Conservation (phyloP, 1,284 basidiomycete species). For the Heliocybe sulcata region DNA sequence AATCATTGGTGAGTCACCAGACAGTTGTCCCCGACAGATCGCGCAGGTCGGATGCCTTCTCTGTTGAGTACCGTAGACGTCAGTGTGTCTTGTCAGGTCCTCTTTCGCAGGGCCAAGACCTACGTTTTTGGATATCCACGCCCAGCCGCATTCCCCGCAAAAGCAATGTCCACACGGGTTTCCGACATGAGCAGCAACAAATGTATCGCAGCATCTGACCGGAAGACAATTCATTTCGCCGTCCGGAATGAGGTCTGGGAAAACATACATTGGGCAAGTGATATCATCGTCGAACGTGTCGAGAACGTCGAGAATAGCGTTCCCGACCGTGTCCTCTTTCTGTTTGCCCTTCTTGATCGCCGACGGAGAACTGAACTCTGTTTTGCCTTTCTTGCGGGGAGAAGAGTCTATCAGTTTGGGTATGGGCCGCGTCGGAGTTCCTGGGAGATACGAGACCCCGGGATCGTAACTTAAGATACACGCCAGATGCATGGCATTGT, state of each 20-base stretch:
- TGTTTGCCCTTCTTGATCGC: constrained; percentile 6
- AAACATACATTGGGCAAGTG: constrained; percentile 25
- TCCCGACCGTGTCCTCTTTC: constrained; percentile 9
- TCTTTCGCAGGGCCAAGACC: neutral
- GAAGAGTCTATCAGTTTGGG: neutral
- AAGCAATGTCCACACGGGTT: constrained; percentile 27
- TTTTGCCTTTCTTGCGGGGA: neutral
- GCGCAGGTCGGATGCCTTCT: constrained; percentile 20
- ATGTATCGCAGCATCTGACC: constrained; percentile 23
- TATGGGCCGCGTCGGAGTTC: too few relatives aligned
- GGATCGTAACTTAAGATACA: too few relatives aligned
- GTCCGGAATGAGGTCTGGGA: neutral
- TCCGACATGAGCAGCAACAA: constrained; percentile 19
- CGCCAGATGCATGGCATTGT: too few relatives aligned
- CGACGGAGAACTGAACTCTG: neutral
- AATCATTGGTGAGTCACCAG: constrained; percentile 15
- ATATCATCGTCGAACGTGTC: constrained; percentile 22
- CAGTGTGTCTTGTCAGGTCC: neutral
- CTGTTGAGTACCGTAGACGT: constrained; percentile 2
- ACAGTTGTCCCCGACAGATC: constrained; percentile 19
- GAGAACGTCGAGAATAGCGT: constrained; percentile 10
- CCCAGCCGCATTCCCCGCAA: constrained; percentile 23
- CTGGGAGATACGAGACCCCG: too few relatives aligned
- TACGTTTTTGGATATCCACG: constrained; percentile 21
- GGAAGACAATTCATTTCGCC: neutral